Conservation (phyloP, 352 stramenopile species). For the Pythium aphanidermatum region DNA sequence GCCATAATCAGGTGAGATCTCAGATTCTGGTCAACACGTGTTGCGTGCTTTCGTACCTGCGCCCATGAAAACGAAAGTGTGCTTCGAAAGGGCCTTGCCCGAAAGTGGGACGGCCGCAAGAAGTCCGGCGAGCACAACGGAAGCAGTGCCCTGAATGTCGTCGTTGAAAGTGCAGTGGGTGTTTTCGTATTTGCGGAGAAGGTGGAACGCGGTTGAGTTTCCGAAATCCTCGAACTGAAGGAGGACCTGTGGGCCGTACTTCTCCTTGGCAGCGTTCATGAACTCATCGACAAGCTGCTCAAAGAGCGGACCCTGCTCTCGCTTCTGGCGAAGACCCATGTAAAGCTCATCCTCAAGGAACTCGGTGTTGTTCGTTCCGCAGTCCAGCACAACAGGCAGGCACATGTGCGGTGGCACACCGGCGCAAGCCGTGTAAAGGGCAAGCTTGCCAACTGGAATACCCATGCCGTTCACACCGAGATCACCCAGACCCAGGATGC, state of each 20-base stretch:
- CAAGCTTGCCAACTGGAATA: conserved; percentile 95
- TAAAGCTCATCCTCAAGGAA: conserved; percentile 93
- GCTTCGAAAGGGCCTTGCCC: conserved; percentile 80
- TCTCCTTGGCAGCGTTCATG: conserved; percentile 90
- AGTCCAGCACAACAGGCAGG: conserved; percentile 93
- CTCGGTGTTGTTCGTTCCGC: conserved; percentile 94
- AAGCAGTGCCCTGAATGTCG: conserved; percentile 93
- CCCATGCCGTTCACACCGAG: conserved; percentile 86
- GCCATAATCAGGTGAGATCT: no score
- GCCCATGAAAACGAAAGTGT: conserved; percentile 94
- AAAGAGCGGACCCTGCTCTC: conserved; percentile 87
- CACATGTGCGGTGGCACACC: conserved; percentile 91
- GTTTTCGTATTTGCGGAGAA: conserved; percentile 81
- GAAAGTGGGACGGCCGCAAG: conserved; percentile 66
- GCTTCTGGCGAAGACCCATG: conserved; percentile 88
- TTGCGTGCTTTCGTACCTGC: no score
- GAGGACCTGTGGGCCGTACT: conserved; percentile 80
- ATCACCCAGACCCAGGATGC: conserved; percentile 95
- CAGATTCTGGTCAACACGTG: no score
- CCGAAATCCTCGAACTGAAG: conserved; percentile 88
- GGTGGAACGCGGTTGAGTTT: conserved; percentile 81
- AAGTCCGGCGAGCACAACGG: conserved; percentile 75
- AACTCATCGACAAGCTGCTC: conserved; percentile 96
- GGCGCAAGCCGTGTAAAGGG: conserved; percentile 92
- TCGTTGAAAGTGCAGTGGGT: conserved; percentile 93